Conservation (phyloP, 208 protist species). For the Zelonia costaricensis region DNA sequence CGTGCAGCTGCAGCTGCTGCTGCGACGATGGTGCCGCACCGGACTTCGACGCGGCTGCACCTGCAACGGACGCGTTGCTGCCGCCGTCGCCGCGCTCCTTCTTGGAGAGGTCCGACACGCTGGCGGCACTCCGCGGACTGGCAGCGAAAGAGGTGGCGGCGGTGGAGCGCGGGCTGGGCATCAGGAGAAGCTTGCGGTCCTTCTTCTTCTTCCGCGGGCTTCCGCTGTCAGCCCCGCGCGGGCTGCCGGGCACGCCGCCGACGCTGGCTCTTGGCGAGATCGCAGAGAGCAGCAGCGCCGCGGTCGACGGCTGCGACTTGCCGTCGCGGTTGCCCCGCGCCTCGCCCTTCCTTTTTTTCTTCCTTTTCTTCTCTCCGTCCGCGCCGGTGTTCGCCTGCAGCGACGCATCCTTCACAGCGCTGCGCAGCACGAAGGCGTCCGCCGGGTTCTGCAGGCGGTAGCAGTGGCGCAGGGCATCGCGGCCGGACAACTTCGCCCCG, state of each 20-base stretch:
- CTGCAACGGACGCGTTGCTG: no score
- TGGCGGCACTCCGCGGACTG: no score
- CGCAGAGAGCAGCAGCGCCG: slow-evolving; percentile 18
- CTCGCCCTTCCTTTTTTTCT: neutral
- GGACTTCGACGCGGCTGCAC: no score
- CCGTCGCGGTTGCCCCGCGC: neutral
- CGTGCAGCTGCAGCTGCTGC: neutral
- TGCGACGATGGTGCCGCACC: neutral
- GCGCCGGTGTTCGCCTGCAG: neutral
- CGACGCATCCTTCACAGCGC: slow-evolving; percentile 19
- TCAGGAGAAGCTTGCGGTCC: slow-evolving; percentile 3
- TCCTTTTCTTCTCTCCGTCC: neutral
- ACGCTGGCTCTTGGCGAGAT: neutral
- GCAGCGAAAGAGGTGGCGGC: no score
- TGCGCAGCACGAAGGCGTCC: slow-evolving; percentile 35
- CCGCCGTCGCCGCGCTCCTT: no score
- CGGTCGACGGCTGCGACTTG: slow-evolving; percentile 3
- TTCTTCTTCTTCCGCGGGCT: neutral
- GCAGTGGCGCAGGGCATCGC: slow-evolving; percentile 29
- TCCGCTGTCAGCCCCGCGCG: neutral
- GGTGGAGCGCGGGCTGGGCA: no score
- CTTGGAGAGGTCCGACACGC: no score
- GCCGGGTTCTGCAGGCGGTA: slow-evolving; percentile 36
- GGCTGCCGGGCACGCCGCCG: neutral
- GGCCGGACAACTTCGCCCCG: neutral